Evolutionary conservation across 2,329 filamentous ascomycete species (phyloP), one percentile per base, ranked within the genome.

Genomic region (Epichloe sylvatica): DNA sequence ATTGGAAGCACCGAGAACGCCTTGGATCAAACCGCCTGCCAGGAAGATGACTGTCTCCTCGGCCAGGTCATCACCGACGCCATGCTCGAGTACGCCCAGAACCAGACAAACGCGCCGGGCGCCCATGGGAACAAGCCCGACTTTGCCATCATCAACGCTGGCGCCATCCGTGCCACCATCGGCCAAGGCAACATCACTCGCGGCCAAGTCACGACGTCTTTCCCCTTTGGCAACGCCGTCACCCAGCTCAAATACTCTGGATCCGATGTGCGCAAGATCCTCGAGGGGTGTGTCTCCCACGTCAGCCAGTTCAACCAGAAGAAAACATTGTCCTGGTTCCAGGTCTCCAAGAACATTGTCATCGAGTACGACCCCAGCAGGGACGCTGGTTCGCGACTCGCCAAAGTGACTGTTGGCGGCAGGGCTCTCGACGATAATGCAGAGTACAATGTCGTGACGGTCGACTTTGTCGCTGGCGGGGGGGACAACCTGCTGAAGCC

Each of bases 161-260:
- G 80, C 13, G 80, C 80, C 30, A 73, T 84, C 47, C 78, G 80
- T 19, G 77, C 80, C 3, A 77, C 75, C 36, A 84, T 84, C 47
- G 77, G 80, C 40, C 60, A 65, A 17, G 81, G 80, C 9, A 63
- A 74, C 48, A 75, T 84, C 58, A 84, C 79, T 3, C 75, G 78
- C 36, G 80, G 80, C 48, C 73, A 81, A 52, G 75, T 83, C 5
- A 67, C 83, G 2, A 82, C 77, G 0, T 72, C 77, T 0, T 84
- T 84, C 63, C 80, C 80, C 38, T 84, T 84, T 54, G 76, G 77
- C 49, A 84, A 84, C 62, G 69, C 78, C 42, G 69, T 84, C 19
- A 78, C 81, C 8, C 76, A 83, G 56, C 62, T 83, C 15, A 64
- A 60, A 0, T 69, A 76, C 53, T 66, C 66, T 0, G 80, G 80